Conservation (phyloP, 495 filamentous ascomycete genomes). For the Apiosordaria backusii region DNA sequence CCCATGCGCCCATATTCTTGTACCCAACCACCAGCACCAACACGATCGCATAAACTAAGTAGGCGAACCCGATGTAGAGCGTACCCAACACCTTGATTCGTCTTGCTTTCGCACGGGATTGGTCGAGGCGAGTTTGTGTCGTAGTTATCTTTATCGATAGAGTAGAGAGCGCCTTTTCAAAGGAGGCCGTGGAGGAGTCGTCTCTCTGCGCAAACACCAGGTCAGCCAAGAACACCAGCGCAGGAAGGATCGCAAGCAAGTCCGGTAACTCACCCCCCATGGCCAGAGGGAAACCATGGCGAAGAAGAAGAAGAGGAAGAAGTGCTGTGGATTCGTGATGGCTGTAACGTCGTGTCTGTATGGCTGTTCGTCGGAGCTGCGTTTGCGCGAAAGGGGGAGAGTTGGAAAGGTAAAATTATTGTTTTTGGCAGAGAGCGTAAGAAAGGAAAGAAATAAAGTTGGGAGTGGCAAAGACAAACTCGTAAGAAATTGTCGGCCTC, state of each 20-base stretch:
- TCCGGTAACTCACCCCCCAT: conserved; percentile 33
- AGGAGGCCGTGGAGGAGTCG: conserved; percentile 81
- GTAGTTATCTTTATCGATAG: conserved; percentile 77
- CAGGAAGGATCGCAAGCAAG: conserved; percentile 59
- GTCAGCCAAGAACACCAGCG: background rate
- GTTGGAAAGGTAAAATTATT: background rate
- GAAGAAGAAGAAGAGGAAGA: background rate
- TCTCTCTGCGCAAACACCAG: conserved; percentile 54
- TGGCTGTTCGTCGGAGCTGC: background rate
- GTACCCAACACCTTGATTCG: conserved; percentile 84
- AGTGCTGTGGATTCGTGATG: background rate
- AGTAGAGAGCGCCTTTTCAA: conserved; percentile 82
- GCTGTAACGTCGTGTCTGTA: background rate
- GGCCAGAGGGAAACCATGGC: conserved; percentile 82
- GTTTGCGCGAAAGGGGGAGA: background rate
- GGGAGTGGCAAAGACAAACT: background rate
- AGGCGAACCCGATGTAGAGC: conserved; percentile 84
- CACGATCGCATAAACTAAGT: conserved; percentile 78
- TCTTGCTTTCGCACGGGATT: conserved; percentile 63
- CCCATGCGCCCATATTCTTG: conserved; percentile 67
- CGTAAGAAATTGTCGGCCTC: background rate
- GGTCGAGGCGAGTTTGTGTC: conserved; percentile 66
- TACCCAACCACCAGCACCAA: conserved; percentile 81
- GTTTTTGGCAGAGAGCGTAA: background rate
- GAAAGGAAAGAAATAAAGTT: background rate